Conservation (phyloP, 2,329 filamentous ascomycete species). For the Scedosporium aurantiacum region DNA sequence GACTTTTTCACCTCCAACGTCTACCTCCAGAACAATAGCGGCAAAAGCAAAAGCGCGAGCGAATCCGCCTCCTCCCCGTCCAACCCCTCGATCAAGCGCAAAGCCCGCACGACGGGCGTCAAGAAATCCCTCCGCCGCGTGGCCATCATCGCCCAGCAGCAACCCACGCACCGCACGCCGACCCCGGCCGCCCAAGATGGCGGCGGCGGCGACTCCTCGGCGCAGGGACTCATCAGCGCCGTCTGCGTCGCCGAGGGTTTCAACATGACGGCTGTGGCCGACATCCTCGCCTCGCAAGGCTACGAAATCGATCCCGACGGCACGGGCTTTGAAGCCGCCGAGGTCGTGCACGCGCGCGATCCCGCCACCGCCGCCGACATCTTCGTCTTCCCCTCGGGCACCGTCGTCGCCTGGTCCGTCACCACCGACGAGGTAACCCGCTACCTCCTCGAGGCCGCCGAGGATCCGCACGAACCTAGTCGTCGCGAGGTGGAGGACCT, state of each 20-base stretch:
- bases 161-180: conserved; percentile 13
- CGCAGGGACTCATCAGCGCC: conserved; percentile 34
- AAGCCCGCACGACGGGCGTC: conserved; percentile 33
- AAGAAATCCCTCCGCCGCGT: conserved; percentile 75
- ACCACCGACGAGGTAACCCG: conserved; percentile 65
- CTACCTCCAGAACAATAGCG: conserved; percentile 24
- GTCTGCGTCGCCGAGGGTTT: conserved; percentile 54
- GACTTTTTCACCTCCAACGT: conserved; percentile 58
- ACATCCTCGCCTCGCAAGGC: conserved; percentile 47
- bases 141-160: conserved; percentile 69
- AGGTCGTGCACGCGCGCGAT: conserved; percentile 52
- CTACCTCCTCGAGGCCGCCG: conserved; percentile 64
- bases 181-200: not conserved
- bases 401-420: conserved; percentile 84
- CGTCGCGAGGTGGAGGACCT: conserved; percentile 79
- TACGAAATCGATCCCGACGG: conserved; percentile 52
- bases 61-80: not conserved
- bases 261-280: conserved; percentile 49
- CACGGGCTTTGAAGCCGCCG: conserved; percentile 47
- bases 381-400: conserved; percentile 92
- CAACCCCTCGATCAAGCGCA: conserved; percentile 28
- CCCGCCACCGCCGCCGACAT: conserved; percentile 71
- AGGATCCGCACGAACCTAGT: conserved; percentile 57
- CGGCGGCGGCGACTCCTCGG: conserved; percentile 25
- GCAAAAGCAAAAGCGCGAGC: conserved; percentile 15